Percentiles rank a stretch among this genome's conserved stretches.
These are phyloP conservation scores for Stenogyne calaminthoides DNA, from an alignment of 305 asterid genomes.

Conservation along the genomic window DNA sequence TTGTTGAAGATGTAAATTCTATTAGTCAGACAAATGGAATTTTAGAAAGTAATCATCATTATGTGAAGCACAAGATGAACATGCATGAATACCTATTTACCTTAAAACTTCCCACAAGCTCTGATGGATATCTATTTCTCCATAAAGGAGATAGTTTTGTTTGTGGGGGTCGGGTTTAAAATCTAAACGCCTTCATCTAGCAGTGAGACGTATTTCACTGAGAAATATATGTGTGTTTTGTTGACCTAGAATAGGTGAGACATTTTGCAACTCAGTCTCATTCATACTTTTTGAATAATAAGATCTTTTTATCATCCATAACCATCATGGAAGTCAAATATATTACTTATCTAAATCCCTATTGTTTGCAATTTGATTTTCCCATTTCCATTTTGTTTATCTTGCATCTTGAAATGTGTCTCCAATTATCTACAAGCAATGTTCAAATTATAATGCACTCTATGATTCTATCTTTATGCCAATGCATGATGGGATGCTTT, in stretches of 20 bases:
- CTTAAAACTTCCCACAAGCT: neutral
- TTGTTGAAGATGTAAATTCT: neutral
- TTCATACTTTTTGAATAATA: neutral
- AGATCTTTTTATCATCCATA: neutral
- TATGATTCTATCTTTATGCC: neutral
- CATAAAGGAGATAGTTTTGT: neutral
- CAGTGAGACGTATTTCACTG: neutral
- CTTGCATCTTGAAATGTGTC: constrained; percentile 10
- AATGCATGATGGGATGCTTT: neutral
- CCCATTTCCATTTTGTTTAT: neutral
- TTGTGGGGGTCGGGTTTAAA: neutral
- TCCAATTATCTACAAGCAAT: neutral
- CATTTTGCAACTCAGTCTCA: neutral
- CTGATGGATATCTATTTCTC: neutral
- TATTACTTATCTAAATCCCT: neutral
- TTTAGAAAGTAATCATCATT: neutral
- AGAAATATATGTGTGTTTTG: neutral
- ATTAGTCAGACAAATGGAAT: neutral
- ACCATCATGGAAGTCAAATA: neutral
- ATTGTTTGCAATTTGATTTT: neutral
- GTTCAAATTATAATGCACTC: neutral
- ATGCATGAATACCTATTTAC: neutral
- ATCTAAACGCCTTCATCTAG: neutral
- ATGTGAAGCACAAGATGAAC: neutral
- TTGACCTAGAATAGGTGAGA: neutral